Evolutionary conservation across 352 stramenopile genomes (phyloP), one percentile per base, ranked within the genome.

Genomic region (Globisporangium cystogenes): DNA sequence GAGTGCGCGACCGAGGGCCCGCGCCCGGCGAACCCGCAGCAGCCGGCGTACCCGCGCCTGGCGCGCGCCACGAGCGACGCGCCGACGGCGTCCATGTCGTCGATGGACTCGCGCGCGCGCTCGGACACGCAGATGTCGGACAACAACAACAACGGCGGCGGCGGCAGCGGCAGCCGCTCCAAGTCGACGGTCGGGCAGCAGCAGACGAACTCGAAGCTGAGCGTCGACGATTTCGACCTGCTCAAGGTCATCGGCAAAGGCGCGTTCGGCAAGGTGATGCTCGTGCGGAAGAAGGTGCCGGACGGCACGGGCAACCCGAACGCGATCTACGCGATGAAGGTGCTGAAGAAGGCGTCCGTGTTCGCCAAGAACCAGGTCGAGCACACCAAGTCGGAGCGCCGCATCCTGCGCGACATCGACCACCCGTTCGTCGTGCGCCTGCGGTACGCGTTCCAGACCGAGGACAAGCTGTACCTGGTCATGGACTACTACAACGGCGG

Each of bases 171-270:
- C 42, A 61, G 71, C 23, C 68, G 76, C 48, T 82, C 80, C 26
- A 72, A 73, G 46, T 87, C 77, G 49, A 74, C 18, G 11, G 60
- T 70, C 39, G 45, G 48, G 68, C 16, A 57, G 59, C 1, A 57
- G 62, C 29, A 24, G 50, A 45, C n/a, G 15, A 89, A 86, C 58
- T 67, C 59, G 1, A 93, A 93, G 60, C 68, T 93, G 23, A 86
- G 75, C 48, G 84, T 97, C 18, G 88, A 97, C 39, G 94, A 98
- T 68, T 98, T 98, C 60, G 86, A 98, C 53, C 60, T 98, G 59
- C 74, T 98, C 10, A 97, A 97, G 66, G 91, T 98, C 20, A 95
- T 98, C 48, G 95, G 95, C 26, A 98, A 98, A 60, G 94, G 94
- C 27, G 87, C 89, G 8, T 98, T 98, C 61, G 94, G 94, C 37